Percentiles rank a stretch among this genome's conserved stretches.
phyloP scores from a whole-genome alignment of 2,329 filamentous ascomycete genomes.

The Arthroderma sp. region DNA sequence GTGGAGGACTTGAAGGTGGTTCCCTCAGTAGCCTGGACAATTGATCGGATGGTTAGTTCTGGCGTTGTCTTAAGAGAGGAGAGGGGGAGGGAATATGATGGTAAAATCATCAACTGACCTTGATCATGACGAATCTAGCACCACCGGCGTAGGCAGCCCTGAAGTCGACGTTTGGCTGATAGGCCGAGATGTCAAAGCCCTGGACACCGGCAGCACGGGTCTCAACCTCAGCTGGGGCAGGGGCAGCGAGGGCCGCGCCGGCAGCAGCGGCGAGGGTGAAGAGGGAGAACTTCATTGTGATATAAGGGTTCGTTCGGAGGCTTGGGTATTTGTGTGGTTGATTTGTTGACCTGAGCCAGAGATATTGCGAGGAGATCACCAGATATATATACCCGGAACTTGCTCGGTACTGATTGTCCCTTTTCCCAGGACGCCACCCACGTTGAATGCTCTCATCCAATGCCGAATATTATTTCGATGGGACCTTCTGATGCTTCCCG shows the following conservation, averaged over 20 bases:
- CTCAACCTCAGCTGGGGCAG: background rate
- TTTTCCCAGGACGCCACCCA: background rate
- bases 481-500: background rate
- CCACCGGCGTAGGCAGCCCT: constrained; percentile 28
- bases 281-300: constrained; percentile 6
- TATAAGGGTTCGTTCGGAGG: background rate
- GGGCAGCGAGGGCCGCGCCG: background rate
- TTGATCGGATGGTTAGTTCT: background rate
- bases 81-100: background rate
- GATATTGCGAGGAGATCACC: background rate
- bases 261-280: background rate
- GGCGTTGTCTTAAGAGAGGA: background rate
- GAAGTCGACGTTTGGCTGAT: constrained; percentile 32
- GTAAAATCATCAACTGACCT: too few relatives aligned
- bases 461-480: background rate
- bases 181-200: constrained; percentile 36
- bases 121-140: constrained; percentile 38
- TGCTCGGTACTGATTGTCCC: background rate
- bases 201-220: background rate
- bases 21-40: constrained; percentile 41
- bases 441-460: background rate
- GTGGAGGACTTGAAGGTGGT: constrained; percentile 35
- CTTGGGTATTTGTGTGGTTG: background rate
- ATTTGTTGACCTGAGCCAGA: background rate
- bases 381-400: background rate